Percentiles rank a stretch among this genome's conserved stretches.
phyloP scores from a whole-genome alignment of 1,284 basidiomycete genomes.

The Tranzscheliella williamsii region DNA sequence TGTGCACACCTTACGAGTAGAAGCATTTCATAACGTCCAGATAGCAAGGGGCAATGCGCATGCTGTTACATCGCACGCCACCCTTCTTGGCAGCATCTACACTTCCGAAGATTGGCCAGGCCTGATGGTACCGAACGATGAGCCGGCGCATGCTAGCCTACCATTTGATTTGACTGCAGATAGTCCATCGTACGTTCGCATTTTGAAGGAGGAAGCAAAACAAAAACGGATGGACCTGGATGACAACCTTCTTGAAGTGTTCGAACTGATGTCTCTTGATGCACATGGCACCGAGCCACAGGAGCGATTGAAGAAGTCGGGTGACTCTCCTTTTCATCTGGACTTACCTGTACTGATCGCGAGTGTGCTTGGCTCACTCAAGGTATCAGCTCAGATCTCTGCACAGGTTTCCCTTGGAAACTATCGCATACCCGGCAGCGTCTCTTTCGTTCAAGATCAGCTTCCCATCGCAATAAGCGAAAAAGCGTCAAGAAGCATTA shows the following conservation, averaged over 20 bases:
- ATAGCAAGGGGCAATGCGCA: too few species aligned
- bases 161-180: slow-evolving; percentile 45
- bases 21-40: slow-evolving; percentile 12
- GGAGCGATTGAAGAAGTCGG: not conserved
- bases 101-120: slow-evolving; percentile 32
- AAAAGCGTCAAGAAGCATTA: slow-evolving; percentile 37
- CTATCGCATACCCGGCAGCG: slow-evolving; percentile 37
- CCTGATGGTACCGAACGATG: slow-evolving; percentile 20
- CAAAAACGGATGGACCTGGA: slow-evolving; percentile 42
- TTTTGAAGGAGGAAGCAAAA: slow-evolving; percentile 33
- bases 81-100: slow-evolving; percentile 26
- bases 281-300: not conserved
- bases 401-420: slow-evolving; percentile 35
- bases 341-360: slow-evolving; percentile 35
- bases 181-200: slow-evolving; percentile 35
- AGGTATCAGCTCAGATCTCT: slow-evolving; percentile 37
- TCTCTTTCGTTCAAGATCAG: slow-evolving; percentile 41
- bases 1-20: slow-evolving; percentile 28
- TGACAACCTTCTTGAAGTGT: slow-evolving; percentile 25
- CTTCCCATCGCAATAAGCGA: slow-evolving; percentile 48
- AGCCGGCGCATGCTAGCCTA: slow-evolving; percentile 28
- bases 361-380: slow-evolving; percentile 32
- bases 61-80: not conserved
- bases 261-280: slow-evolving; percentile 25
- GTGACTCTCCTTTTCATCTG: slow-evolving; percentile 5